Conservation (phyloP, 345 rosid species). For the Brassica rapa region DNA sequence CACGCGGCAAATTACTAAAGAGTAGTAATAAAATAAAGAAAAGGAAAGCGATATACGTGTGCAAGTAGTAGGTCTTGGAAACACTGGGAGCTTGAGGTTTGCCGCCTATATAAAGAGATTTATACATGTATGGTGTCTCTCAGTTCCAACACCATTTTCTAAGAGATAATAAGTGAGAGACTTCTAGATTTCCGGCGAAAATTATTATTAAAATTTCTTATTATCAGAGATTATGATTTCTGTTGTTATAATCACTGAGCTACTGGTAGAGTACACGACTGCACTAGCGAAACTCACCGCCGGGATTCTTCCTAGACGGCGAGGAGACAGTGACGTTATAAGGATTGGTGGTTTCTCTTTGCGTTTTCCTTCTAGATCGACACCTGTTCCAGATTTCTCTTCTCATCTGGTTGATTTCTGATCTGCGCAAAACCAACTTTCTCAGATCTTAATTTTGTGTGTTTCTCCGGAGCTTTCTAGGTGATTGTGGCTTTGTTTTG, state of each 20-base stretch:
- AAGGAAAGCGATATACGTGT: not conserved
- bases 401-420: not conserved
- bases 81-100: not conserved
- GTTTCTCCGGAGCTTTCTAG: not conserved
- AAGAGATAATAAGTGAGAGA: not conserved
- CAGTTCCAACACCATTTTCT: not conserved
- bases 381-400: not conserved
- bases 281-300: slow-evolving; percentile 48
- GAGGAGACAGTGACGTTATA: not conserved
- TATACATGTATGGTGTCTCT: not conserved
- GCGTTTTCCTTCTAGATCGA: slow-evolving; percentile 2
- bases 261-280: slow-evolving; percentile 53
- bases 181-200: not conserved
- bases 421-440: not conserved
- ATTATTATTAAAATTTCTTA: not conserved
- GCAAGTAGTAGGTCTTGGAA: not conserved
- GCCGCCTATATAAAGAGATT: not conserved
- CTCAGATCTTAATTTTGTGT: slow-evolving; percentile 10
- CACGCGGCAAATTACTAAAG: not conserved
- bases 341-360: slow-evolving; percentile 21
- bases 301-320: slow-evolving; percentile 37
- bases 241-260: slow-evolving; percentile 46
- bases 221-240: slow-evolving; percentile 44
- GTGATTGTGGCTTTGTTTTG: not conserved
- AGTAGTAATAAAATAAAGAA: not conserved